Percentiles rank a stretch among this genome's conserved stretches.
Evolutionary conservation across 148 eudicot species (phyloP).

Genomic region (Rhododendron henanense): DNA sequence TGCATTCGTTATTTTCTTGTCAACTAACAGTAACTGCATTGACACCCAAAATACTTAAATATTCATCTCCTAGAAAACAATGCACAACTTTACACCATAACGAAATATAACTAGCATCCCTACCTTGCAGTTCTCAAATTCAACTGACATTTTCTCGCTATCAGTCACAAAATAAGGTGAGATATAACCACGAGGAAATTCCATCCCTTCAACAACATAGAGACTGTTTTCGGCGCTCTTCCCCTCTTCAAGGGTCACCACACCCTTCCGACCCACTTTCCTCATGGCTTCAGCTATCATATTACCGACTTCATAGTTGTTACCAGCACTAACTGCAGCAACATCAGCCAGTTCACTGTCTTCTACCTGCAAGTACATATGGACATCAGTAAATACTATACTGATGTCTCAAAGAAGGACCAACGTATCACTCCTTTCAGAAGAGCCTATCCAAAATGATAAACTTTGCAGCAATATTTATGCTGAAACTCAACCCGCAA

Average conservation of each 20-base stretch:
- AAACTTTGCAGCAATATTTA: not conserved
- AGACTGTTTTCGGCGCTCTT: slow-evolving; percentile 87
- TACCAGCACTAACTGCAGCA: slow-evolving; percentile 98
- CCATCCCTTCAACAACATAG: slow-evolving; percentile 78
- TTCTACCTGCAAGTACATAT: slow-evolving; percentile 41
- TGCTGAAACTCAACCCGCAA: not conserved
- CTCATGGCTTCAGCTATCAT: slow-evolving; percentile 97
- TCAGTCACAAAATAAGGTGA: slow-evolving; percentile 77
- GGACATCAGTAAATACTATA: not conserved
- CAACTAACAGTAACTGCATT: slow-evolving; percentile 61
- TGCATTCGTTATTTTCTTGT: slow-evolving; percentile 64
- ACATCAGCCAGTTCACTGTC: slow-evolving; percentile 90
- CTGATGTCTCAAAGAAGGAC: not conserved
- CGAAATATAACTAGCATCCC: not conserved
- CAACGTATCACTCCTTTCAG: not conserved
- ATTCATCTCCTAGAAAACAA: not conserved
- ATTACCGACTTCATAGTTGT: slow-evolving; percentile 80
- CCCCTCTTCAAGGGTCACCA: slow-evolving; percentile 98
- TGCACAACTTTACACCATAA: not conserved
- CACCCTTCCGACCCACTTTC: slow-evolving; percentile 92
- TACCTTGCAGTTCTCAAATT: slow-evolving; percentile 89
- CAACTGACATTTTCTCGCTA: slow-evolving; percentile 67
- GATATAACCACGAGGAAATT: slow-evolving; percentile 71
- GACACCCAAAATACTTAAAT: not conserved
- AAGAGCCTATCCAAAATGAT: not conserved